These are phyloP conservation scores for Candida boleticola DNA, from an alignment of 805 yeast genomes.

Conservation along the genomic window DNA sequence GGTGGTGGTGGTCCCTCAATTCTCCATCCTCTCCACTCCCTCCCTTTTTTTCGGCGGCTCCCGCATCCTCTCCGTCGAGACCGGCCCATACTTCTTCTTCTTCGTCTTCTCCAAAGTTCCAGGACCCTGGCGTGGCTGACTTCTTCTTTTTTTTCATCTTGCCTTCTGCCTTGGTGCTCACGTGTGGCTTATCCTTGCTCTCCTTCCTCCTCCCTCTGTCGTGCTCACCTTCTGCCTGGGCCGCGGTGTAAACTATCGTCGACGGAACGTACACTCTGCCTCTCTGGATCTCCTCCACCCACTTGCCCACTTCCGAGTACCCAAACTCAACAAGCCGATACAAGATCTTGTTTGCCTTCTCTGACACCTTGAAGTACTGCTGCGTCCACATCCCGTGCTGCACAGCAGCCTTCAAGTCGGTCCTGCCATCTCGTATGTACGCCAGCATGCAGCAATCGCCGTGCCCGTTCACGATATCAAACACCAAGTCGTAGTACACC, in stretches of 20 bases:
- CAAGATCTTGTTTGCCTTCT: conserved; percentile 22
- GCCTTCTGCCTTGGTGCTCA: too few species aligned
- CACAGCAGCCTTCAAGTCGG: conserved; percentile 25
- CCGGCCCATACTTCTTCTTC: too few species aligned
- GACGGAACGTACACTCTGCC: conserved; percentile 12
- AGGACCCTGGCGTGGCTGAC: conserved; percentile 4
- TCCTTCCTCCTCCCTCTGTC: too few species aligned
- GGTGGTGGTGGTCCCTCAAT: neutral
- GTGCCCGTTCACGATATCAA: conserved; percentile 23
- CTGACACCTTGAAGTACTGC: conserved; percentile 19
- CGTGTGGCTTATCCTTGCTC: too few species aligned
- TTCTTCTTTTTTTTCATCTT: neutral
- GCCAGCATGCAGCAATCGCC: conserved; percentile 33
- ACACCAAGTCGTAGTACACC: conserved; percentile 25
- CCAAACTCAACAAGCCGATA: conserved; percentile 11
- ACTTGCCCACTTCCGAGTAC: conserved; percentile 4
- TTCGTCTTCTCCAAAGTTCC: neutral
- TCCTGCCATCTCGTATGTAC: conserved; percentile 20
- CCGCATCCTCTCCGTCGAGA: too few species aligned
- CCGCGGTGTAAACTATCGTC: too few species aligned
- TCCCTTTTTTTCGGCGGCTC: neutral
- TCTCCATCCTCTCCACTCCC: neutral
- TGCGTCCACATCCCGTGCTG: conserved; percentile 35
- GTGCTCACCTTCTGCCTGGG: too few species aligned
- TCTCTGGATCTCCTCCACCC: conserved; percentile 14